Evolutionary conservation across 2,329 filamentous ascomycete species (phyloP), one percentile per base, ranked within the genome.

Genomic region (Microdochium trichocladiopsis): DNA sequence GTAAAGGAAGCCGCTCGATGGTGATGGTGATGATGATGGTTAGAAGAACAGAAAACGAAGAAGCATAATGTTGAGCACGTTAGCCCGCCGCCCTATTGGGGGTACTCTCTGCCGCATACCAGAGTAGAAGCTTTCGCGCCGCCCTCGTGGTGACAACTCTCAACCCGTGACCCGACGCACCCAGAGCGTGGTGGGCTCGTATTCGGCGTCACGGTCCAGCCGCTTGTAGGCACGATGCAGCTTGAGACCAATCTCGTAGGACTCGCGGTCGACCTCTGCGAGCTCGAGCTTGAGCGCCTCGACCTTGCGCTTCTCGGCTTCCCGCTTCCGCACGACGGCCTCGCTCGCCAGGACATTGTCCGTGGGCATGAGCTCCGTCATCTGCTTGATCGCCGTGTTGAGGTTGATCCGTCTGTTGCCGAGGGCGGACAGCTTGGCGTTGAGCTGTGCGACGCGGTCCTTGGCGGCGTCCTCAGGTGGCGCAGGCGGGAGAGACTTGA

Each of bases 161-260:
- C 66, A 86, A 55, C 76, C 80, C 21, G 88, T 91, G 55, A 91
- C 85, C 57, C 90, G 78, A 61, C 86, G 80, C 49, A 95, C 87
- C 90, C 90, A 95, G 10, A 95, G 69, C 25, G 80, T 80, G 0
- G 84, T 86, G 11, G 81, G 82, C 61, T 88, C 84, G 60, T 76
- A 86, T 31, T 77, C 74, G 2, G 77, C 77, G 50, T 86, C 79
- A 57, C 85, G 80, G 60, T 92, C 87, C 59, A 84, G 77, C 48
- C 88, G 79, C 72, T 90, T 92, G 69, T 88, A 86, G 10, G 87
- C 85, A 22, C 87, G 75, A 64, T 89, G 82, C 51, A 94, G 73
- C 66, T 84, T 86, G 61, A 94, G 70, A 1, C 89, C 89, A 43
- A 92, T 70, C 52, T 94, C 88, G 62, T 93, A 87, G 67, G 91